Evolutionary conservation across 2,329 filamentous ascomycete species (phyloP), one percentile per base, ranked within the genome.

Genomic region (Fonsecaea nubica): DNA sequence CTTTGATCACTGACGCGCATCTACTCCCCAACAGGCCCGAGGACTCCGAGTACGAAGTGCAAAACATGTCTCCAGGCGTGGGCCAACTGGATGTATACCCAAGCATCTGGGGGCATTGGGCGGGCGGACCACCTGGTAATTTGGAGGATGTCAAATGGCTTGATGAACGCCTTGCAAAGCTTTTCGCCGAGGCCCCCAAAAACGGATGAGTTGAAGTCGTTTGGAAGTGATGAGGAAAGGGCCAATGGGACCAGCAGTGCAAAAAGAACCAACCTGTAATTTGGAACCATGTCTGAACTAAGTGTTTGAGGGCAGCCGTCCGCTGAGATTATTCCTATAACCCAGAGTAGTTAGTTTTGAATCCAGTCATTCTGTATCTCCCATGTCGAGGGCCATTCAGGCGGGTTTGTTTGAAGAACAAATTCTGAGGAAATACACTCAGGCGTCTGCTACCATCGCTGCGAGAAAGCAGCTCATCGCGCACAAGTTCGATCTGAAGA

Each of bases 1-100:
- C 69, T 69, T 3, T 72, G 55, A 48, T n/a, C 13, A 30, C 15
- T 33, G 6, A 21, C 15, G 32, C 38, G 52, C 18, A 53, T 42
- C 7, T 48, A 5, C 36, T 53, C 10, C 18, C 32, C 13, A 5
- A 18, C 68, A 89, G 86, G 59, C 90, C 90, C 0, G 91, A 93
- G 72, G 92, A 93, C 71, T 92, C 90, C 0, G 86, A 90, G 72
- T 88, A 89, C 63, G 92, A 95, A 74, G 88, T 93, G 30, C 75
- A 75, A 56, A 85, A 83, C 66, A 90, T 90, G 88, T 80, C 77
- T 35, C 79, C 84, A 1, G 87, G 86, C 0, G 76, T 89, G 30
- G 88, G 87, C 1, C 81, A 82, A 58, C 76, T 89, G 66, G 77
- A 79, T 12, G 77, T 83, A 1, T 84, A 87, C 69, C 85, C 85